Percentiles rank a stretch among this genome's conserved stretches.
phyloP scores from a whole-genome alignment of 2,329 filamentous ascomycete genomes.

The Sclerotinia spermophila region DNA sequence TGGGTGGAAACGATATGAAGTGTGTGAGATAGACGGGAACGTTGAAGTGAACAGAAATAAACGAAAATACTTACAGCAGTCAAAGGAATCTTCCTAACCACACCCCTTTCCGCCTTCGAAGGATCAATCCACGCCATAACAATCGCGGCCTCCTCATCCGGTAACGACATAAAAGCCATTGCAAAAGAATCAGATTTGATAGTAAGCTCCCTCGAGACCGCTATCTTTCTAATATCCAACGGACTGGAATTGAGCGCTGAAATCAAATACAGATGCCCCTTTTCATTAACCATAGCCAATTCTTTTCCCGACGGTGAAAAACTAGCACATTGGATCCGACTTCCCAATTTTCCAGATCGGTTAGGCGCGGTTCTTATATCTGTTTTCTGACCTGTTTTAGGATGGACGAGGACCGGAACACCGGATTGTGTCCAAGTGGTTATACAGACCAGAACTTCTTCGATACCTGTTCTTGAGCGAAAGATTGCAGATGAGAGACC shows the following conservation, averaged over 20 bases:
- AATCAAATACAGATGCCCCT: constrained; percentile 41
- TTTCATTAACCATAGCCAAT: constrained; percentile 43
- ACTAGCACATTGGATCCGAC: constrained; percentile 40
- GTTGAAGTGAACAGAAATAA: neutral
- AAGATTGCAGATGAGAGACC: constrained; percentile 41
- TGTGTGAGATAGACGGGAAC: no score
- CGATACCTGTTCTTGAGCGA: constrained; percentile 36
- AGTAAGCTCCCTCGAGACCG: constrained; percentile 40
- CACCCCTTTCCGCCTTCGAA: constrained; percentile 35
- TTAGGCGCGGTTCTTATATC: constrained; percentile 38
- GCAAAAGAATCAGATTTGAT: constrained; percentile 40
- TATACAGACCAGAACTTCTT: constrained; percentile 41
- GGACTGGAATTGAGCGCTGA: constrained; percentile 41
- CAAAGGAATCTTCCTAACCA: constrained; percentile 37
- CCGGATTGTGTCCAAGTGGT: constrained; percentile 45
- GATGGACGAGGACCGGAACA: constrained; percentile 41
- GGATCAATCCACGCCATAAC: constrained; percentile 42
- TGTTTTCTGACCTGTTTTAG: constrained; percentile 39
- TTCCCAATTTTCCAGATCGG: constrained; percentile 39
- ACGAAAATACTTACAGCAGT: neutral
- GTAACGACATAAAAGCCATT: constrained; percentile 40
- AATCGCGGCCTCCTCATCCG: constrained; percentile 39
- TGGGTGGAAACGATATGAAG: neutral
- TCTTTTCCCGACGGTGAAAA: constrained; percentile 41
- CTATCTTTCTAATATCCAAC: constrained; percentile 39